Evolutionary conservation across 345 rosid genomes (phyloP).

Genomic region (Schrenkiella parvula): DNA sequence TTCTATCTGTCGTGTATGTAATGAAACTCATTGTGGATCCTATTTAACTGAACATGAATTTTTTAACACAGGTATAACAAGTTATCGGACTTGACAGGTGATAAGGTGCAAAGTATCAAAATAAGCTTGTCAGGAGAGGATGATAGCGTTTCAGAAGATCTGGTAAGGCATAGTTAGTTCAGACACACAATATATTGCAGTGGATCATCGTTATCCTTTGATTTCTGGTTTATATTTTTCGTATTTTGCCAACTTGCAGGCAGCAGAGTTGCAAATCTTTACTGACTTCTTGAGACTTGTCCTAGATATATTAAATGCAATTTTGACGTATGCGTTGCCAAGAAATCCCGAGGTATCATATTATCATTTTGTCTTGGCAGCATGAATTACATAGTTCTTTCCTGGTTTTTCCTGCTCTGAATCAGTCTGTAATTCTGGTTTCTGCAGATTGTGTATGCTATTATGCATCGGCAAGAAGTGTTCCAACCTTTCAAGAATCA

Average conservation of each 20-base stretch:
- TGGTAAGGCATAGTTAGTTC: conserved; percentile 44
- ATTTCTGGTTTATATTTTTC: not conserved
- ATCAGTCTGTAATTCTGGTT: not conserved
- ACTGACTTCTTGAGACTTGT: conserved; percentile 96
- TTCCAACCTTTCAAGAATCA: conserved; percentile 86
- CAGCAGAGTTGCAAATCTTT: conserved; percentile 90
- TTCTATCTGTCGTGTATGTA: not conserved
- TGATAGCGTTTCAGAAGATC: conserved; percentile 57
- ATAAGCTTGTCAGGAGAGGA: conserved; percentile 47
- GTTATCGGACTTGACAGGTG: conserved; percentile 64
- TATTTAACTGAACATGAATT: conserved; percentile 8
- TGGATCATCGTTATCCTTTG: not conserved
- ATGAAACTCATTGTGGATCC: not conserved
- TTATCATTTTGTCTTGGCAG: not conserved
- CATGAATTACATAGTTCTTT: not conserved
- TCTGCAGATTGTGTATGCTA: conserved; percentile 82
- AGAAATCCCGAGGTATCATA: conserved; percentile 87
- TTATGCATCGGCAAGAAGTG: conserved; percentile 97
- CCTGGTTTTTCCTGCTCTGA: not conserved
- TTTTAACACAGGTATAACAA: conserved; percentile 71
- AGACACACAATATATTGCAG: not conserved
- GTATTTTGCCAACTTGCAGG: conserved; percentile 42
- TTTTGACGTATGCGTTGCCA: conserved; percentile 88
- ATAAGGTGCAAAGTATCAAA: conserved; percentile 46
- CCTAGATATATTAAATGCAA: conserved; percentile 89